phyloP scores from a whole-genome alignment of 2,329 filamentous ascomycete species.

The Fusarium odoratissimum region DNA sequence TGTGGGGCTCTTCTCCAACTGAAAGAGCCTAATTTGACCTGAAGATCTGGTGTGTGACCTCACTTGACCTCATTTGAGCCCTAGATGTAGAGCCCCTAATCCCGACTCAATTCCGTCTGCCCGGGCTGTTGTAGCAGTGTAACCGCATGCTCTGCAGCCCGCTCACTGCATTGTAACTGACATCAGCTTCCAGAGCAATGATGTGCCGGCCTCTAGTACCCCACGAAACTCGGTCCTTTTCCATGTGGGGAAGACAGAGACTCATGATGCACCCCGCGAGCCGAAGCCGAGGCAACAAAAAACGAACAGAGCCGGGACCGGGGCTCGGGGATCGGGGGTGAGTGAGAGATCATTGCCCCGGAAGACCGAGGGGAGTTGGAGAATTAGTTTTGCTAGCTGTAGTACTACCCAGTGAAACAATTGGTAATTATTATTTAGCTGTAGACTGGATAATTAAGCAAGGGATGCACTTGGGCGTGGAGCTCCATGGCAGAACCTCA shows the following conservation, averaged over 20 bases:
- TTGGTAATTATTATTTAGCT: neutral
- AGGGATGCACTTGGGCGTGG: conserved; percentile 15
- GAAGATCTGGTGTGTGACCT: conserved; percentile 14
- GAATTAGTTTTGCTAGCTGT: conserved; percentile 6
- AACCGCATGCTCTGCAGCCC: conserved; percentile 9
- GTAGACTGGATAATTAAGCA: neutral
- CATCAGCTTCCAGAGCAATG: neutral
- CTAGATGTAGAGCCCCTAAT: conserved; percentile 11
- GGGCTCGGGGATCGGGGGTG: conserved; percentile 39
- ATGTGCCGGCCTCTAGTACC: neutral
- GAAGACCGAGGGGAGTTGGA: conserved; percentile 32
- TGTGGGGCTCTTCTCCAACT: conserved; percentile 37
- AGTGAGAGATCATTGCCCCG: conserved; percentile 34
- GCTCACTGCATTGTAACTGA: neutral
- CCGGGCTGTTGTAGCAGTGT: conserved; percentile 17
- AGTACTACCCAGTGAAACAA: neutral
- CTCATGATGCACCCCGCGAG: conserved; percentile 37
- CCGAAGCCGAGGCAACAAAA: conserved; percentile 46
- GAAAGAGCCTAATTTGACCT: conserved; percentile 12
- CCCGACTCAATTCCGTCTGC: conserved; percentile 32
- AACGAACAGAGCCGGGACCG: conserved; percentile 28
- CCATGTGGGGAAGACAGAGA: conserved; percentile 32
- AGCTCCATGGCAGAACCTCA: conserved; percentile 13
- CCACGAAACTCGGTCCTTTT: conserved; percentile 24
- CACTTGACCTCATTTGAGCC: conserved; percentile 4